Base-by-base conservation (phyloP, 2,329 filamentous ascomycete species). In the Mycogone perniciosa region DNA sequence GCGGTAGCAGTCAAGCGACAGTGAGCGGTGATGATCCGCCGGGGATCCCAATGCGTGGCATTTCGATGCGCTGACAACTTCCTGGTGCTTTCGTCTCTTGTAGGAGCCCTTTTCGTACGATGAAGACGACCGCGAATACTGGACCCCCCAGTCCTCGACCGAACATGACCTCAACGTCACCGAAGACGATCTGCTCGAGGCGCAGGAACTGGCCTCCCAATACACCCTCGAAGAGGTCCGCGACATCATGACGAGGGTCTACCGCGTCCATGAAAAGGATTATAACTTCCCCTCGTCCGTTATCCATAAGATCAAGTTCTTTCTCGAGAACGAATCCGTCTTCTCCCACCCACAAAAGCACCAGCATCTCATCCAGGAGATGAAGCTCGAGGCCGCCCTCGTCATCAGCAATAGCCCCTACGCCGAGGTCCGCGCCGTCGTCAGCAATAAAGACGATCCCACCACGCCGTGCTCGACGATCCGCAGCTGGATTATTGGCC, bases 351-450 rank as follows among this genome's bases (percentile, higher is more conserved):
- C 74, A 13, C 71, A 76, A 38, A 71, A 74, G 56, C 67, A 79
- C 54, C 66, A 71, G 52, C 67, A 73, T 8, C 59, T 77, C 26
- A 76, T 79, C 43, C 67, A 72, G 48, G 74, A 77, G 63, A 79
- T 80, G 73, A 79, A 77, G 60, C 65, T 79, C 26, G 75, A 80
- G 62, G 74, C 75, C 1, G 76, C 76, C 3, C 67, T 80, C 51
- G 76, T 79, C 54, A 76, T 71, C 44, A 76, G 76, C 57, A 76
- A 79, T 60, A 79, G 76, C 42, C 79, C 79, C 3, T 82, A 81
- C 56, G 72, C 78, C 51, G 77, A 81, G 60, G 76, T 79, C 29
- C 75, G 77, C 46, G 75, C 77, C 34, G 76, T 79, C 2, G 76
- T 80, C 13, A 73, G 75, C 60, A 80, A 81, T 58, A 76, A 77